Evolutionary conservation across 2,329 filamentous ascomycete species (phyloP).

Genomic region (Hypoxylon sp.): DNA sequence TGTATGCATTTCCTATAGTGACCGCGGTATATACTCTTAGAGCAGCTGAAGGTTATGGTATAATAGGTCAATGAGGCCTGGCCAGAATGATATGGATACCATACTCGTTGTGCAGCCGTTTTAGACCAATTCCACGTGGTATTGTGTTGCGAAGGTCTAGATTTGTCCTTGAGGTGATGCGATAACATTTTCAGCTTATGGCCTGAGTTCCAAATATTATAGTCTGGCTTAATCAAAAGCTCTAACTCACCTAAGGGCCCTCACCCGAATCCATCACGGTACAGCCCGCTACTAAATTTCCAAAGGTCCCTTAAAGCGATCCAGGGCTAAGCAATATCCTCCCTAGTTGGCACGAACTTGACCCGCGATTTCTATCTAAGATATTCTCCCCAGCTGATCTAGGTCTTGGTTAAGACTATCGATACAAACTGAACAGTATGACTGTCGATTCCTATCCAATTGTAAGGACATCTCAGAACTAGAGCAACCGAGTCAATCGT

Average conservation of each 20-base stretch:
- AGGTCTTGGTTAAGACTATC: not conserved
- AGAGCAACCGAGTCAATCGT: not conserved
- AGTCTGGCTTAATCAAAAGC: not conserved
- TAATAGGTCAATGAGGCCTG: not conserved
- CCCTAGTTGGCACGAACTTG: not conserved
- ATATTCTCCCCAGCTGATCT: constrained; percentile 10
- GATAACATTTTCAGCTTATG: not conserved
- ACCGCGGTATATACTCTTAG: not conserved
- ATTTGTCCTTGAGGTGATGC: not conserved
- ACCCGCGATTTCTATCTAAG: not conserved
- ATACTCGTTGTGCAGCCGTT: not conserved
- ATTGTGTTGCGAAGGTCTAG: not conserved
- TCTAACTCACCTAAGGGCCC: not conserved
- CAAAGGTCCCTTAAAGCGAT: not conserved
- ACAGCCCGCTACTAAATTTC: not conserved
- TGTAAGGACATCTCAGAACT: not conserved
- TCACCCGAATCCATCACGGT: not conserved
- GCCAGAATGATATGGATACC: constrained; percentile 15
- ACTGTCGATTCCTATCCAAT: constrained; percentile 7
- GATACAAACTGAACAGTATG: not conserved
- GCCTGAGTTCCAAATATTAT: not conserved
- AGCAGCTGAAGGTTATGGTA: not conserved
- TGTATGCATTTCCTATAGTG: constrained; percentile 3
- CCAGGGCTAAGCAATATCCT: not conserved
- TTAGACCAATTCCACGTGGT: constrained; percentile 6